Evolutionary conservation across 2,329 filamentous ascomycete species (phyloP).

Genomic region (Xylariaceae sp.): DNA sequence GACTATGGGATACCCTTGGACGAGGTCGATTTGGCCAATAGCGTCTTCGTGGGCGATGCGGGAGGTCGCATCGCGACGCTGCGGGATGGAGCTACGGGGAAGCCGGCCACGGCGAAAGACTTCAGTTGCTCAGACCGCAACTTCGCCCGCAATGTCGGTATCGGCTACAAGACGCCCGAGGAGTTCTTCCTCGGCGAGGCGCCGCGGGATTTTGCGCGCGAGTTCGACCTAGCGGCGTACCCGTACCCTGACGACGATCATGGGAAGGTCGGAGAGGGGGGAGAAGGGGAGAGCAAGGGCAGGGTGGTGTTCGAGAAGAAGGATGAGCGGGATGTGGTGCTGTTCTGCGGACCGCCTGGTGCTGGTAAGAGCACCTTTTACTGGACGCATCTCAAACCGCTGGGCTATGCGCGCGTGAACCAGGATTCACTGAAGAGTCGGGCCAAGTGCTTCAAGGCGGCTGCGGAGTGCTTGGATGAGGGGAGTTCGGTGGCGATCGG

Average conservation of each 20-base stretch:
- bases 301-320: conserved; percentile 52
- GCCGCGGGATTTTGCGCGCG: conserved; percentile 60
- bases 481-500: conserved; percentile 72
- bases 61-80: conserved; percentile 51
- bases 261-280: conserved; percentile 7
- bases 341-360: conserved; percentile 86
- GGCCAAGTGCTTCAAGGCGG: conserved; percentile 68
- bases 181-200: conserved; percentile 77
- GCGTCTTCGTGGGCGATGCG: conserved; percentile 89
- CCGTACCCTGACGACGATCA: conserved; percentile 31
- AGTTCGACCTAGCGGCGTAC: conserved; percentile 66
- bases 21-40: conserved; percentile 64
- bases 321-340: conserved; percentile 67
- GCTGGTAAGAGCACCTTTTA: conserved; percentile 92
- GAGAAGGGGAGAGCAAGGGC: conserved; percentile 19
- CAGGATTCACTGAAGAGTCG: conserved; percentile 80
- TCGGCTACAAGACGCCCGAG: conserved; percentile 81
- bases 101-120: conserved; percentile 39
- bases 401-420: conserved; percentile 82
- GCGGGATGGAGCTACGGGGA: conserved; percentile 37
- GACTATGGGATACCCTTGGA: conserved; percentile 56
- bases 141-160: conserved; percentile 78
- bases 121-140: conserved; percentile 69
- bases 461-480: conserved; percentile 58
- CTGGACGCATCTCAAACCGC: conserved; percentile 69